These are phyloP conservation scores for Lizonia empirigonia DNA, from an alignment of 2,329 filamentous ascomycete species.

Conservation along the genomic window DNA sequence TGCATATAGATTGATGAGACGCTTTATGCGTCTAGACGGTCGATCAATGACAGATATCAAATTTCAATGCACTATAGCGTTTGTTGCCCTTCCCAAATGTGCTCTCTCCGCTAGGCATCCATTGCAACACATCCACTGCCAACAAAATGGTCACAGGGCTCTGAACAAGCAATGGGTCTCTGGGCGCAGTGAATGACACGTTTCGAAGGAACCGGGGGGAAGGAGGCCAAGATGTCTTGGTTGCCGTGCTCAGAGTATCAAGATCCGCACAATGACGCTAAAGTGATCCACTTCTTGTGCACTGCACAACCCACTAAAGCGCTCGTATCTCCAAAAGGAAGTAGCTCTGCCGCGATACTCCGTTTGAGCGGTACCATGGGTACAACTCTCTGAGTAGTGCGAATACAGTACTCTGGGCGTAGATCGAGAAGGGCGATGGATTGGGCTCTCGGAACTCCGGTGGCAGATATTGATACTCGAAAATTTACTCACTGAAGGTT, in stretches of 20 bases:
- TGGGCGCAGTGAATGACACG: slow-evolving; percentile 3
- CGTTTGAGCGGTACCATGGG: neutral
- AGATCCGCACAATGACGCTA: neutral
- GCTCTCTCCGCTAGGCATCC: neutral
- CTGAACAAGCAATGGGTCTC: neutral
- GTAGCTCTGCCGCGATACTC: neutral
- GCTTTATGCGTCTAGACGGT: slow-evolving; percentile 5
- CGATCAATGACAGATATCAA: slow-evolving; percentile 19
- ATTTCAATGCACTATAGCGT: slow-evolving; percentile 27
- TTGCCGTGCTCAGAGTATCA: neutral
- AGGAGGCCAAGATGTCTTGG: slow-evolving; percentile 19
- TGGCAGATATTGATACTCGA: neutral
- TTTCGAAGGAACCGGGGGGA: slow-evolving; percentile 12
- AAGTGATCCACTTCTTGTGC: neutral
- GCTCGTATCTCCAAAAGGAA: neutral
- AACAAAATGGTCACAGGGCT: neutral
- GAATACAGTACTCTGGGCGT: neutral
- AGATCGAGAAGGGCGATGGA: neutral
- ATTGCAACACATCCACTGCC: neutral
- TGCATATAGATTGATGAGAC: slow-evolving; percentile 22
- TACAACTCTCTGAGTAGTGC: slow-evolving; percentile 1
- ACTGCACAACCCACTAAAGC: neutral
- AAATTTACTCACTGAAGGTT: neutral
- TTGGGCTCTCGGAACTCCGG: neutral
- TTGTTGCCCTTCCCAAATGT: slow-evolving; percentile 27